These are phyloP conservation scores for Hyparrhenia diplandra DNA, from an alignment of 176 grass and related monocot species.

Conservation along the genomic window DNA sequence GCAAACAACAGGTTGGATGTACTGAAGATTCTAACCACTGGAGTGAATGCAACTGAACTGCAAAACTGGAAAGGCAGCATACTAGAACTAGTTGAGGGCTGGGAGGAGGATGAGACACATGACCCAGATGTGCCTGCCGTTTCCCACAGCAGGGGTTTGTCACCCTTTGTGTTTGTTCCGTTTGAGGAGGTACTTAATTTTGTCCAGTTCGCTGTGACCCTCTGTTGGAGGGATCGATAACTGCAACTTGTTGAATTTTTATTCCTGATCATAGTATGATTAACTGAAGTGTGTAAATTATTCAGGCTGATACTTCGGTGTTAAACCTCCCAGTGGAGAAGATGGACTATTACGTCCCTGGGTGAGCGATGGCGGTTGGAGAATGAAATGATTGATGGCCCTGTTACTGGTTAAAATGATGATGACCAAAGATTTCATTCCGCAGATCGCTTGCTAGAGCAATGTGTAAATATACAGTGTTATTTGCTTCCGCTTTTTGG, in stretches of 20 bases:
- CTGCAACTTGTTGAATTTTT: neutral
- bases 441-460: neutral
- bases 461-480: conserved; percentile 29
- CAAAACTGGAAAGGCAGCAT: conserved; percentile 60
- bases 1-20: conserved; percentile 90
- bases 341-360: conserved; percentile 94
- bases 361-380: conserved; percentile 17
- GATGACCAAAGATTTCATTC: neutral
- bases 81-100: conserved; percentile 72
- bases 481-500: neutral
- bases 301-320: conserved; percentile 78
- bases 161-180: conserved; percentile 85
- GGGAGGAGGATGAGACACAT: conserved; percentile 90
- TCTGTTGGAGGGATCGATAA: neutral
- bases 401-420: neutral
- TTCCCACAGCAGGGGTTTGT: conserved; percentile 78
- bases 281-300: neutral
- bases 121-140: conserved; percentile 87
- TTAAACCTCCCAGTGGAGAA: conserved; percentile 92
- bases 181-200: conserved; percentile 71
- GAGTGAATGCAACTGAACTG: conserved; percentile 76
- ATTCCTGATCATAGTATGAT: neutral
- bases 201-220: neutral
- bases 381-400: neutral
- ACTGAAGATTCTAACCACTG: conserved; percentile 81